These are phyloP conservation scores for Phoma sp. DNA, from an alignment of 2,329 filamentous ascomycete genomes.

Conservation along the genomic window DNA sequence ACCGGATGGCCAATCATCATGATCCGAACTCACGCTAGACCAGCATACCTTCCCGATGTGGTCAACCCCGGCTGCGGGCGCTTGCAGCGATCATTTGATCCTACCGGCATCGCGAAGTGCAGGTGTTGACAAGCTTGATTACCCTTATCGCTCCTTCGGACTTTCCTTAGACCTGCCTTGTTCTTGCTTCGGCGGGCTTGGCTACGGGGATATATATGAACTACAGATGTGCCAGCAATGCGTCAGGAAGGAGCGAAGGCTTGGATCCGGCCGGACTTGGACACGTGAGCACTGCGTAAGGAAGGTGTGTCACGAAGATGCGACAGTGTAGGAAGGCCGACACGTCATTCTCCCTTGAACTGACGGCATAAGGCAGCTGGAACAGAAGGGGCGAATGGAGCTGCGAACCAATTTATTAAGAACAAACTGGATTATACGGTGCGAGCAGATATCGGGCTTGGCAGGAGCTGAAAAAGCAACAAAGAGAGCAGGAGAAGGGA, in stretches of 20 bases:
- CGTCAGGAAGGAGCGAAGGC: constrained; percentile 14
- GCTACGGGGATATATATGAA: constrained; percentile 8
- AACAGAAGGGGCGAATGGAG: not conserved
- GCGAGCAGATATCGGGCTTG: no score
- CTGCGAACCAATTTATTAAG: not conserved
- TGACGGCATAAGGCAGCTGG: constrained; percentile 4
- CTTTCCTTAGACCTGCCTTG: constrained; percentile 11
- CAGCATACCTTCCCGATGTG: constrained; percentile 13
- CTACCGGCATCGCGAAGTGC: constrained; percentile 3
- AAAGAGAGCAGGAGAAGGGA: no score
- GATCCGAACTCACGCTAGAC: constrained; percentile 4
- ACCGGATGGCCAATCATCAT: constrained; percentile 4
- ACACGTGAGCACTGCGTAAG: constrained; percentile 1
- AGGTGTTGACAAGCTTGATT: constrained; percentile 2
- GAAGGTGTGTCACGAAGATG: constrained; percentile 7
- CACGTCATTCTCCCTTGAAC: not conserved
- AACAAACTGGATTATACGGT: no score
- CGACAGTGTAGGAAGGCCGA: not conserved
- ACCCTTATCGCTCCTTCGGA: constrained; percentile 13
- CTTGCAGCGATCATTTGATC: constrained; percentile 19
- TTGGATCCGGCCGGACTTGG: not conserved
- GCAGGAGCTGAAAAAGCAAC: no score
- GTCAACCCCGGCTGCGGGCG: constrained; percentile 11
- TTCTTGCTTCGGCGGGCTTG: constrained; percentile 5
- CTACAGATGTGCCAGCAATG: constrained; percentile 6